phyloP scores from a whole-genome alignment of 176 grass and related monocot genomes.

The Musa acuminata region DNA sequence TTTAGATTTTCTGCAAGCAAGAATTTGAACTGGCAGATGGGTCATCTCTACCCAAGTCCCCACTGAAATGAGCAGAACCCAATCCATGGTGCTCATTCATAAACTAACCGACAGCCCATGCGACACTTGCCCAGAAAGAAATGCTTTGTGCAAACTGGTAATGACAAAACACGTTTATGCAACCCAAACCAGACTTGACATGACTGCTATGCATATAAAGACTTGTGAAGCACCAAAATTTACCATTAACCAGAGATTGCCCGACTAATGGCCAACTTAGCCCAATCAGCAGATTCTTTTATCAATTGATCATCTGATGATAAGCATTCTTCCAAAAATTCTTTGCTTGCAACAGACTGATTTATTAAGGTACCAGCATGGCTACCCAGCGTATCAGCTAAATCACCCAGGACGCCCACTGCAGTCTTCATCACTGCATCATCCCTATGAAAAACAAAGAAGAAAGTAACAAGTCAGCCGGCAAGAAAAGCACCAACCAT shows the following conservation, averaged over 20 bases:
- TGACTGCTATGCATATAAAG: conserved; percentile 18
- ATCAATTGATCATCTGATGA: conserved; percentile 18
- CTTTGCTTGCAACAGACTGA: conserved; percentile 18
- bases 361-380: conserved; percentile 16
- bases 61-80: not conserved
- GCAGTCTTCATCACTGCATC: conserved; percentile 19
- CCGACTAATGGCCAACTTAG: conserved; percentile 14
- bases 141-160: conserved; percentile 12
- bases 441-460: not conserved
- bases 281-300: conserved; percentile 18
- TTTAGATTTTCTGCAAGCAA: conserved; percentile 2
- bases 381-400: conserved; percentile 13
- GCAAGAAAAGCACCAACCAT: not conserved
- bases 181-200: conserved; percentile 19
- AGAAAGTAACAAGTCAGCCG: not conserved
- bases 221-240: conserved; percentile 6
- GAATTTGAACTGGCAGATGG: not conserved
- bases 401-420: conserved; percentile 9
- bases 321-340: conserved; percentile 18
- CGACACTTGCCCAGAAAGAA: conserved; percentile 4
- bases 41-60: not conserved
- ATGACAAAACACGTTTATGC: conserved; percentile 12
- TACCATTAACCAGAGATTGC: not conserved
- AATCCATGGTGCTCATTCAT: conserved; percentile 4
- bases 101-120: conserved; percentile 4